Percentiles rank a stretch among this genome's conserved stretches.
Conservation (phyloP, 495 filamentous ascomycete species). For the Daldinia caldariorum region DNA sequence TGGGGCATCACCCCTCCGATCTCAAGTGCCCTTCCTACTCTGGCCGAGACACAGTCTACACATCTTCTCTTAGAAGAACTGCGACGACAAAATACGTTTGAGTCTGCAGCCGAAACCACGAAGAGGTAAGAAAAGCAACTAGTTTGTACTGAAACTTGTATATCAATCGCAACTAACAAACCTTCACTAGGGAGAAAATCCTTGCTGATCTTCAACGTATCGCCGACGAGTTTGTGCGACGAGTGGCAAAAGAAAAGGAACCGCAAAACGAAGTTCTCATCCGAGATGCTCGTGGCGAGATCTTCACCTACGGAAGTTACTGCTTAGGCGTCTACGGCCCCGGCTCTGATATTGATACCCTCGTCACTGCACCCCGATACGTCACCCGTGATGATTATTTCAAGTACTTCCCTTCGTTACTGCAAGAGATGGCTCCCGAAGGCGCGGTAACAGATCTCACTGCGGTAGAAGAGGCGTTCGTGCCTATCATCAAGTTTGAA, state of each 20-base stretch:
- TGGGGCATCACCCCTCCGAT: slow-evolving; percentile 90
- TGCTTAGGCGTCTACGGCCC: slow-evolving; percentile 93
- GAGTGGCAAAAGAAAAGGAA: slow-evolving; percentile 75
- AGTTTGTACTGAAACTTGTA: not conserved
- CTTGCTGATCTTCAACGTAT: slow-evolving; percentile 79
- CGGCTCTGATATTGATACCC: slow-evolving; percentile 96
- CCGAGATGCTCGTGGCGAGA: slow-evolving; percentile 83
- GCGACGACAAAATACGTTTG: slow-evolving; percentile 89
- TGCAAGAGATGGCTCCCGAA: slow-evolving; percentile 74
- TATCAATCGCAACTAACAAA: slow-evolving; percentile 18
- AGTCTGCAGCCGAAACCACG: slow-evolving; percentile 79
- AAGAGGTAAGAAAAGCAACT: slow-evolving; percentile 66
- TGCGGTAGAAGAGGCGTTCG: slow-evolving; percentile 86
- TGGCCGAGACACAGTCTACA: slow-evolving; percentile 76
- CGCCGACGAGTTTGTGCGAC: slow-evolving; percentile 82
- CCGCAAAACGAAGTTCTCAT: slow-evolving; percentile 78
- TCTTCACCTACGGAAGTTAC: slow-evolving; percentile 96
- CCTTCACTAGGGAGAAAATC: slow-evolving; percentile 54
- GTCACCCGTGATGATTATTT: slow-evolving; percentile 91
- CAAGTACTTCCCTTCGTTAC: slow-evolving; percentile 78
- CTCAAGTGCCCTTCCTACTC: slow-evolving; percentile 76
- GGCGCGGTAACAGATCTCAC: slow-evolving; percentile 87
- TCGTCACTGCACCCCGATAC: slow-evolving; percentile 89
- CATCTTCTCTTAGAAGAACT: slow-evolving; percentile 83
- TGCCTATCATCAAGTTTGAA: slow-evolving; percentile 96